Evolutionary conservation across 345 rosid genomes (phyloP), one percentile per base, ranked within the genome.

Genomic region (Aethionema arabicum): DNA sequence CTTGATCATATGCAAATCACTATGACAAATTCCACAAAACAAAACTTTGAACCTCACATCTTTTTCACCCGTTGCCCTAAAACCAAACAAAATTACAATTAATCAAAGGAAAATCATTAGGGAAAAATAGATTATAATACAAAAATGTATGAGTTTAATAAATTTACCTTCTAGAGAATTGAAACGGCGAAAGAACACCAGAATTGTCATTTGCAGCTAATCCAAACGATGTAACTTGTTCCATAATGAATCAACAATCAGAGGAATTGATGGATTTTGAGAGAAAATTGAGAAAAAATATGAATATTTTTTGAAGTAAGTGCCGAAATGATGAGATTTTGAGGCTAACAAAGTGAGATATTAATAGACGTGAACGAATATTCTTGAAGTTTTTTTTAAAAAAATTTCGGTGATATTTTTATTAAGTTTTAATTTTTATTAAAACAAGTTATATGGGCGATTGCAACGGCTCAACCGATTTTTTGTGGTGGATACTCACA

Each of bases 1-100:
- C 67, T 49, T 85, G 33, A 67, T 2, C 51, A 36, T 55, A 65
- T 77, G 83, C 49, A 83, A 76, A 48, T 88, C 95, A 7, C 56
- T 10, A 66, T 88, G 91, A 59, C 95, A 88, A 5, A 88, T 85
- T 62, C 96, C 96, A 69, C 96, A 88, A 52, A 73, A 81, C 50
- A 82, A n/a, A 43, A 85, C 85, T 61, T 82, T 82, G 15, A 88
- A 63, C 39, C 55, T 74, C 65, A 88, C 90, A 61, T 88, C 96
- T 2, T 71, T 73, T 5, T 81, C 87, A 29, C 91, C 90, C 0
- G 85, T 83, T 36, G 64, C 82, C 77, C 91, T 85, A n/a, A n/a
- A 8, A 31, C 11, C 15, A 60, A 5, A 37, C 7, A 41, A 39
- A 5, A 61, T n/a, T n/a, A n/a, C n/a, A 27, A 16, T 14, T 21